Base-by-base conservation (phyloP, 2,329 filamentous ascomycete genomes). In the Fusarium haematococcum region DNA sequence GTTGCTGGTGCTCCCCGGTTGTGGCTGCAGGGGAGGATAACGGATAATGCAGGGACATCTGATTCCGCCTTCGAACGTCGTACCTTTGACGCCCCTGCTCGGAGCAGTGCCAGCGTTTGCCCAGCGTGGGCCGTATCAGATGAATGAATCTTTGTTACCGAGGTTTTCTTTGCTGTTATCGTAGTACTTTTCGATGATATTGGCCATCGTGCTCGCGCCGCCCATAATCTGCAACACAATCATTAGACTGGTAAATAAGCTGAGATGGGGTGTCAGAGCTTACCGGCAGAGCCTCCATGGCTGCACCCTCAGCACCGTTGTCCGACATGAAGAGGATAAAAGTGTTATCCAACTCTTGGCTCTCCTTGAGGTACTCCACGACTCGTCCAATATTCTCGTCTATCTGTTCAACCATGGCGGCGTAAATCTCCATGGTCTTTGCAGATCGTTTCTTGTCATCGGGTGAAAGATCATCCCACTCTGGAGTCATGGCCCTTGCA, bases 81-180 rank as follows among this genome's bases (percentile, higher is more conserved):
- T 33, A 16, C 57, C 35, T 13, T 79, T 58, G 52, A 86, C 85
- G 67, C 87, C 83, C 2, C 81, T 70, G 39, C 75, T 79, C 6
- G 82, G 82, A 0, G 81, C 82, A 10, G 81, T 84, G 3, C 81
- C 79, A 1, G 82, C 82, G 25, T 80, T 78, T 3, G 88, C 88
- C 88, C 88, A 90, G 6, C 86, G 84, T 1, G 86, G 87, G 2
- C 52, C 52, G 3, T 57, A 57, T 32, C 52, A 57, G 20, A 23
- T 35, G n/a, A 57, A 57, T 1, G 52, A 57, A 32, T 32, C 33
- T 23, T 37, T 37, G 3, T 37, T 35, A 10, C 52, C 32, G 2
- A 57, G 32, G 13, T 57, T 57, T 18, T 57, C 32, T 9, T n/a
- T 35, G 20, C 52, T 57, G 13, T 57, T 57, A 4, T 57, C 8